A percentile compares a stretch with the other conserved stretches of the same genome.
Conservation (phyloP, 2,329 filamentous ascomycete genomes). For the Rhinocladiella mackenziei region DNA sequence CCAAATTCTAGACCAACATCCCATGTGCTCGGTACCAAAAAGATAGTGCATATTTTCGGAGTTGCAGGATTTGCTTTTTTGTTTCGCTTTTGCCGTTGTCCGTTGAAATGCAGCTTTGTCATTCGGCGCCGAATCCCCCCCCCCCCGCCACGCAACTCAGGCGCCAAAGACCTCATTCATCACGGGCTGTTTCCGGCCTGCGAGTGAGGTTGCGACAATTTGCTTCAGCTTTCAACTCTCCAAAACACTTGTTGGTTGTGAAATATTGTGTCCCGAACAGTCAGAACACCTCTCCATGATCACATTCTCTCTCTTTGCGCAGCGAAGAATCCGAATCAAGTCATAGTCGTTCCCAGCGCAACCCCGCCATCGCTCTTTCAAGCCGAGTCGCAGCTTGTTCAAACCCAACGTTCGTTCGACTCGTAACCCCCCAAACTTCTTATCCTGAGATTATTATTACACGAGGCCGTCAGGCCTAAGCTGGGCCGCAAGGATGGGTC, state of each 20-base stretch:
- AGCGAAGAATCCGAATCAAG: too few species aligned
- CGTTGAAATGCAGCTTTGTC: constrained; percentile 8
- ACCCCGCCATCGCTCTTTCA: constrained; percentile 4
- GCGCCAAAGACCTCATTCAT: constrained; percentile 1
- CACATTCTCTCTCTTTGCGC: not conserved
- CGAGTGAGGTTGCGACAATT: not conserved
- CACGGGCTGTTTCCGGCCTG: not conserved
- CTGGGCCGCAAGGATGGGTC: constrained; percentile 22
- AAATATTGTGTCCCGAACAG: too few species aligned
- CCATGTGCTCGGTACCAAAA: not conserved
- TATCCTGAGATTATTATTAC: constrained; percentile 7
- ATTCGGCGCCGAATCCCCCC: constrained; percentile 1
- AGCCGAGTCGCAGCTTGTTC: constrained; percentile 4
- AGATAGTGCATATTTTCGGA: not conserved
- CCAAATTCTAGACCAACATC: not conserved
- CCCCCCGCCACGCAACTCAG: not conserved
- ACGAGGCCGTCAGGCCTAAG: constrained; percentile 18
- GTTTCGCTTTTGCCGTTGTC: not conserved
- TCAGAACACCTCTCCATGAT: not conserved
- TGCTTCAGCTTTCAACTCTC: constrained; percentile 6
- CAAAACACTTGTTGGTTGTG: too few species aligned
- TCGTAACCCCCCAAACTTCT: constrained; percentile 2
- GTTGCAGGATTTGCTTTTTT: not conserved
- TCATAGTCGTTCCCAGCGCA: not conserved
- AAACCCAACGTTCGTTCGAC: constrained; percentile 1